Conservation (phyloP, 768 basidiomycete genomes). For the Boletus rubescentipes region DNA sequence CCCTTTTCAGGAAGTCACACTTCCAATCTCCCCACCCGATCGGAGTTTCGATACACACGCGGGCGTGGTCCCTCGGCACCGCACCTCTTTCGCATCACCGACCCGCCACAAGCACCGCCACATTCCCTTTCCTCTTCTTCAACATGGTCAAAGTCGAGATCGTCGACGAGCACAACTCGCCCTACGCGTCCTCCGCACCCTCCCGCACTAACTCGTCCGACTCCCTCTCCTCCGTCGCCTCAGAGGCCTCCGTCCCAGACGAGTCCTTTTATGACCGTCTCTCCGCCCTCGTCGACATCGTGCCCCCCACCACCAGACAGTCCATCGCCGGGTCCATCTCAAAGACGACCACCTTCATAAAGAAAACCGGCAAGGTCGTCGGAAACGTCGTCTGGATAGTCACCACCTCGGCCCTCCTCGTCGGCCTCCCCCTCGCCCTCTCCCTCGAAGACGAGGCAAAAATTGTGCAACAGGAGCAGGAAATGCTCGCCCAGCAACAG, state of each 20-base stretch:
- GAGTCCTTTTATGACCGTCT: conserved; percentile 89
- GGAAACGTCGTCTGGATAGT: conserved; percentile 95
- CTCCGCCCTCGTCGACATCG: conserved; percentile 91
- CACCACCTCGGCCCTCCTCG: conserved; percentile 89
- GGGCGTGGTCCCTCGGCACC: conserved; percentile 29
- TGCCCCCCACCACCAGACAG: conserved; percentile 88
- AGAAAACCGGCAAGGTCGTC: conserved; percentile 64
- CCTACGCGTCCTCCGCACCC: conserved; percentile 73
- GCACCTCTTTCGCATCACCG: conserved; percentile 21
- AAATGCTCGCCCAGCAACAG: conserved; percentile 90
- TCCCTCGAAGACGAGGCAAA: conserved; percentile 96
- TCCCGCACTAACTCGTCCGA: conserved; percentile 66
- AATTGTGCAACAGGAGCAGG: conserved; percentile 90
- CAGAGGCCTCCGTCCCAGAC: conserved; percentile 63
- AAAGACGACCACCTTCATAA: conserved; percentile 61
- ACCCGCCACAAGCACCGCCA: conserved; percentile 24
- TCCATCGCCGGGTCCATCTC: conserved; percentile 60
- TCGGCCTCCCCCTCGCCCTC: conserved; percentile 90
- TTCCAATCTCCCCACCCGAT: conserved; percentile 3
- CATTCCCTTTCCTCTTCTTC: neutral
- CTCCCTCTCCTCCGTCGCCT: conserved; percentile 79
- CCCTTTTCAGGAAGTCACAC: neutral
- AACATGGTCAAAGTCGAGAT: conserved; percentile 94
- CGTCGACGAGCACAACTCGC: conserved; percentile 75
- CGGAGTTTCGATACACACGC: conserved; percentile 32